Base-by-base conservation (phyloP, 306 rosid species). In the Prosopis cineraria region DNA sequence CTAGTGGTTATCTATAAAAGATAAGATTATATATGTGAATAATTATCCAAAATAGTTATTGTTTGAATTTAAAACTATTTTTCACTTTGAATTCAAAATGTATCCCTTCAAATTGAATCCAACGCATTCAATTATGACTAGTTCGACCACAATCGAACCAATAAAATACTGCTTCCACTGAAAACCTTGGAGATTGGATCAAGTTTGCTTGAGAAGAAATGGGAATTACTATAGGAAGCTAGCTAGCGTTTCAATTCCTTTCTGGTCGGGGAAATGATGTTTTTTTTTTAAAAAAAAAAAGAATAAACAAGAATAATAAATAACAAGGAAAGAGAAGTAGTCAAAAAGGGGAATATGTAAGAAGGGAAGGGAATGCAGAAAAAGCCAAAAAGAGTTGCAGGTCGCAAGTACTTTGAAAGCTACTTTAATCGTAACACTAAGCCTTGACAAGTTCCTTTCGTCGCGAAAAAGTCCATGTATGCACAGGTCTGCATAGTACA, bases 401-500 rank as follows among this genome's bases (percentile, higher is more conserved):
- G 52, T 27, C 0, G 74, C 69, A 64, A 64, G 74, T 70, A 27
- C 74, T 29, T 47, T 29, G 60, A 70, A 70, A 70, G 74, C 74
- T 70, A 50, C 74, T 70, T 70, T 70, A 70, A 70, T 70, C 74
- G 59, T 45, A 25, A 24, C 43, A 70, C 43, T 17, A 27, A 70
- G 47, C 74, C 69, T 70, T 70, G 74, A 70, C 60, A 70, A 3
- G 74, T 70, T 45, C 74, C 74, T 70, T 70, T 70, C 74, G 41
- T 6, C 41, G 60, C 43, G 52, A 70, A 45, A 70, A 70, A 60
- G 73, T 24, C 62, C 62, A 55, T 45, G 74, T 19, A 70, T 16
- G 30, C 74, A 70, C 60, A 43, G 60, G 3, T 3, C 37, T 25
- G 29, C 56, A 7, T 60, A 70, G 19, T 45, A 55, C 62, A 64